A percentile compares a stretch with the other conserved stretches of the same genome.
Conservation (phyloP, 192 early-diverging fungal genomes). For the Mortierella antarctica region DNA sequence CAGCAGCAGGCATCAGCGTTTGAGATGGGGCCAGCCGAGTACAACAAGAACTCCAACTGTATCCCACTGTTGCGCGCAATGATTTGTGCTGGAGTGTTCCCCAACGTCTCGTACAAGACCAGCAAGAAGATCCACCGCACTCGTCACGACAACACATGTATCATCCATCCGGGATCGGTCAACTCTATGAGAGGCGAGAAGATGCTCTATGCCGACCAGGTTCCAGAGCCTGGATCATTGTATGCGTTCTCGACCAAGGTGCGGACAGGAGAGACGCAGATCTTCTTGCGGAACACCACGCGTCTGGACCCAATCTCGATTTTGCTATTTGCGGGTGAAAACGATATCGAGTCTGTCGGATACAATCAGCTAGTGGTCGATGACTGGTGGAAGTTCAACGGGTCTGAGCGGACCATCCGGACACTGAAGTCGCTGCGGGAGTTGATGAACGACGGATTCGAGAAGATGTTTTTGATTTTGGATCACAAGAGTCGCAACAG, state of each 20-base stretch:
- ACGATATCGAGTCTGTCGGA: conserved; percentile 39
- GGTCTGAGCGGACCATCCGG: conserved; percentile 39
- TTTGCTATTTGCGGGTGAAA: conserved; percentile 56
- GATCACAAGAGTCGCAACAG: conserved; percentile 48
- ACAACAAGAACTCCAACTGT: conserved; percentile 69
- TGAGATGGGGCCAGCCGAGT: conserved; percentile 55
- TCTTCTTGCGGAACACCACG: conserved; percentile 56
- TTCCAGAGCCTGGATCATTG: conserved; percentile 47
- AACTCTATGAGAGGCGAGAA: conserved; percentile 51
- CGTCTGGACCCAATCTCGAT: conserved; percentile 54
- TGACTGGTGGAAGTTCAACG: conserved; percentile 55
- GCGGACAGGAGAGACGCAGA: conserved; percentile 47
- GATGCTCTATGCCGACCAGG: conserved; percentile 27
- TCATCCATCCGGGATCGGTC: conserved; percentile 57
- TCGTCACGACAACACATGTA: conserved; percentile 52
- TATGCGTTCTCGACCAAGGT: conserved; percentile 58
- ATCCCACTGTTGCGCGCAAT: conserved; percentile 75
- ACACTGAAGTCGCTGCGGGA: conserved; percentile 29
- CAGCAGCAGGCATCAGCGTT: conserved; percentile 28
- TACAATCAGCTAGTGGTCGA: conserved; percentile 51
- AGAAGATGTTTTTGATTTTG: conserved; percentile 53
- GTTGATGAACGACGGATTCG: conserved; percentile 47
- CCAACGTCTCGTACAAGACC: conserved; percentile 65
- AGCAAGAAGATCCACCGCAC: conserved; percentile 54
- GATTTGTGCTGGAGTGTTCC: conserved; percentile 87